phyloP scores from a whole-genome alignment of 2,329 filamentous ascomycete genomes.

The Phyllosticta paracitricarpa region DNA sequence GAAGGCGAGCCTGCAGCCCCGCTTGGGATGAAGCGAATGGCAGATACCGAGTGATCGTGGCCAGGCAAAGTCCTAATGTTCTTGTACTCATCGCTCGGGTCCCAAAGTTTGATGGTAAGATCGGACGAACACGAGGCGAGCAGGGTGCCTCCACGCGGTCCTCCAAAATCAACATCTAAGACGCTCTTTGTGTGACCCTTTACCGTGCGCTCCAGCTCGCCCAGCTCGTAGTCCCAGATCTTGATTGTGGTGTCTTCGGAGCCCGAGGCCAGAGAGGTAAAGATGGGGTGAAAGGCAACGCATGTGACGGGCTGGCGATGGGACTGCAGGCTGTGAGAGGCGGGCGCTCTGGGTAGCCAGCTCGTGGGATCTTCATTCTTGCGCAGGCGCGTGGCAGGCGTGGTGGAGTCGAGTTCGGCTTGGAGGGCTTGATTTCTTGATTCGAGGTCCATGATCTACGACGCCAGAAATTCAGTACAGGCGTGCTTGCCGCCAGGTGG shows the following conservation, averaged over 20 bases:
- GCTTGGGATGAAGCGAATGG: slow-evolving; percentile 78
- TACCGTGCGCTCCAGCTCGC: slow-evolving; percentile 79
- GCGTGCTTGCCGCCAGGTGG: neutral
- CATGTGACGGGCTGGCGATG: slow-evolving; percentile 75
- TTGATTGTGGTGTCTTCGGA: slow-evolving; percentile 93
- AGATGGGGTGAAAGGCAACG: slow-evolving; percentile 85
- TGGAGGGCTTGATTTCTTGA: slow-evolving; percentile 63
- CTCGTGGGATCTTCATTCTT: slow-evolving; percentile 73
- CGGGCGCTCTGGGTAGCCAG: slow-evolving; percentile 78
- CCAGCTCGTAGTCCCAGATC: slow-evolving; percentile 94
- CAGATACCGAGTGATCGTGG: slow-evolving; percentile 85
- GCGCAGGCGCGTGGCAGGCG: slow-evolving; percentile 65
- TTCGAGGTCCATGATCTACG: slow-evolving; percentile 87
- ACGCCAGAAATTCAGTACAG: neutral
- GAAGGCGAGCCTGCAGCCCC: slow-evolving; percentile 66
- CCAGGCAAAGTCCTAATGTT: slow-evolving; percentile 86
- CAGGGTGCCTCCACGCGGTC: slow-evolving; percentile 67
- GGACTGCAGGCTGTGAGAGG: slow-evolving; percentile 72
- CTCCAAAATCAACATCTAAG: slow-evolving; percentile 81
- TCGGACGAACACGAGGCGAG: slow-evolving; percentile 80
- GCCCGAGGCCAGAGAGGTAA: slow-evolving; percentile 79
- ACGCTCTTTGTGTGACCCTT: slow-evolving; percentile 89
- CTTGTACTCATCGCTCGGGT: slow-evolving; percentile 85
- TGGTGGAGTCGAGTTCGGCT: slow-evolving; percentile 73
- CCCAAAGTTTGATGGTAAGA: slow-evolving; percentile 90